phyloP scores from a whole-genome alignment of 2,329 filamentous ascomycete species.

The Pseudopithomyces maydicus region DNA sequence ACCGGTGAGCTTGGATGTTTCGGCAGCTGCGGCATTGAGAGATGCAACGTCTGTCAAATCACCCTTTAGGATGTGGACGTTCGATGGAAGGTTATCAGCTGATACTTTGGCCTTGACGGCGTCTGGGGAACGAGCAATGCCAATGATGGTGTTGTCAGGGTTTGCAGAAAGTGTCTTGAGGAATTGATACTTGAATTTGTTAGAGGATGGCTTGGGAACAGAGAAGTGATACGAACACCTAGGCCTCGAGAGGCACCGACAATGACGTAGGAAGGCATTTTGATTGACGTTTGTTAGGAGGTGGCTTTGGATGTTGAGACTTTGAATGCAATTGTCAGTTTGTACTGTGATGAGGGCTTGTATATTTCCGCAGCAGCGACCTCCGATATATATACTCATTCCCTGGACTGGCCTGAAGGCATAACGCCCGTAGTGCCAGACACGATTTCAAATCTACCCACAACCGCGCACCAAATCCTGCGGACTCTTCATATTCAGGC shows the following conservation, averaged over 20 bases:
- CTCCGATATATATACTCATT: neutral
- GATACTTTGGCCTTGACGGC: neutral
- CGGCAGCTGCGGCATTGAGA: slow-evolving; percentile 41
- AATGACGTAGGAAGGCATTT: slow-evolving; percentile 37
- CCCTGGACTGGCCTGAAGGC: neutral
- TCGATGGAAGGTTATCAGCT: slow-evolving; percentile 15
- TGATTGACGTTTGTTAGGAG: neutral
- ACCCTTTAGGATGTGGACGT: slow-evolving; percentile 46
- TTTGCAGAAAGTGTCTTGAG: slow-evolving; percentile 29
- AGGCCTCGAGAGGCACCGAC: slow-evolving; percentile 37
- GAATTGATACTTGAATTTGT: slow-evolving; percentile 28
- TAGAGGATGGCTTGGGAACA: neutral
- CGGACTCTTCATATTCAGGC: neutral
- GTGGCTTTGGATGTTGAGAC: neutral
- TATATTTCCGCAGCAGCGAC: neutral
- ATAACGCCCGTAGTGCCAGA: neutral
- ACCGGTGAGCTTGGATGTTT: slow-evolving; percentile 38
- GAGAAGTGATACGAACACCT: slow-evolving; percentile 20
- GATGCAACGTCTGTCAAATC: slow-evolving; percentile 41
- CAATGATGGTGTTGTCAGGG: slow-evolving; percentile 35
- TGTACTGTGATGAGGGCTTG: neutral
- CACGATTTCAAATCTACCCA: neutral
- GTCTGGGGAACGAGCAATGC: slow-evolving; percentile 31
- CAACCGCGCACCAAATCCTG: neutral
- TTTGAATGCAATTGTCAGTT: neutral